These are phyloP conservation scores for Reticulascus tulasneorum DNA, from an alignment of 2,329 filamentous ascomycete species.

Conservation along the genomic window DNA sequence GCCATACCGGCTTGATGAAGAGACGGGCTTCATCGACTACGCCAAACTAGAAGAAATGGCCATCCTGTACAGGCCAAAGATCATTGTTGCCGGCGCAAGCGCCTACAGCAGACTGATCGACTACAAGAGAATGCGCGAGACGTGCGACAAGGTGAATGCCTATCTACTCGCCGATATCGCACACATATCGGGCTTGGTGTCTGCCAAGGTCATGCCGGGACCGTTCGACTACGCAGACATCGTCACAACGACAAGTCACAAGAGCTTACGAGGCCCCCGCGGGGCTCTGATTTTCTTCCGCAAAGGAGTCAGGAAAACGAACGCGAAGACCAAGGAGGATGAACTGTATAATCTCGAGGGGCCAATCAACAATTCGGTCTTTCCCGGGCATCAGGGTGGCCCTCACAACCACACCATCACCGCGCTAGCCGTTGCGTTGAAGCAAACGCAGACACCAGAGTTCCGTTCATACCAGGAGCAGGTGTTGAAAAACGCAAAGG, in stretches of 20 bases:
- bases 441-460: constrained; percentile 84
- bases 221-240: constrained; percentile 90
- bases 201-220: constrained; percentile 84
- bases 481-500: constrained; percentile 86
- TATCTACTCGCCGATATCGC: constrained; percentile 97
- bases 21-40: constrained; percentile 94
- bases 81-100: constrained; percentile 90
- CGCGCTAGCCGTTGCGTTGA: constrained; percentile 86
- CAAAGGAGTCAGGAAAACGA: constrained; percentile 78
- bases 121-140: constrained; percentile 86
- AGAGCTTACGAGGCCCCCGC: constrained; percentile 89
- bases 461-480: constrained; percentile 91
- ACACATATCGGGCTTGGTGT: constrained; percentile 91
- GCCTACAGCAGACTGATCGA: constrained; percentile 96
- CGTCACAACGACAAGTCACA: constrained; percentile 97
- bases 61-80: constrained; percentile 86
- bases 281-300: constrained; percentile 99
- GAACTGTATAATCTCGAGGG: constrained; percentile 85
- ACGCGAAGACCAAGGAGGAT: constrained; percentile 82
- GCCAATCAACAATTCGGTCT: constrained; percentile 94
- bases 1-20: constrained; percentile 86
- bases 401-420: constrained; percentile 99
- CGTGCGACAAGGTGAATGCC: constrained; percentile 85
- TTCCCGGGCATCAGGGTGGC: constrained; percentile 96
- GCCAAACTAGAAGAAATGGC: constrained; percentile 84